Conservation (phyloP, 1,284 basidiomycete genomes). For the Boletellus deceptivus region DNA sequence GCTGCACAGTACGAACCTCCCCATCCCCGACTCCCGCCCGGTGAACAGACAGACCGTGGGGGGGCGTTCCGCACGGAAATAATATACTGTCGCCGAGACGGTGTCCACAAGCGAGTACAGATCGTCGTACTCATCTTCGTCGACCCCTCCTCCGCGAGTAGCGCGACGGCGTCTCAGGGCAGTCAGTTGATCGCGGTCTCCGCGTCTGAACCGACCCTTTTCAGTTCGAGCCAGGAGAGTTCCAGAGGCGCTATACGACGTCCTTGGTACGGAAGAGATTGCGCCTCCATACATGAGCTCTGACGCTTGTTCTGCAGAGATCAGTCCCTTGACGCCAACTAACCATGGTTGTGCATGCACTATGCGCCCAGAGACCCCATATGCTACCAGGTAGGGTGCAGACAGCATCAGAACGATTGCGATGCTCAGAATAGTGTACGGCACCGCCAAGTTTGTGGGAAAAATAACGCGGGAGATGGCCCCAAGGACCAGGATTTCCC, state of each 20-base stretch:
- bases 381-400: conserved; percentile 17
- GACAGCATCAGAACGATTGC: conserved; percentile 18
- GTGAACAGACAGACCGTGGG: conserved; percentile 29
- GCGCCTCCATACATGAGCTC: conserved; percentile 16
- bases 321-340: conserved; percentile 25
- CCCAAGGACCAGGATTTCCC: conserved; percentile 2
- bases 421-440: background rate
- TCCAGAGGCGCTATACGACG: conserved; percentile 22
- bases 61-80: conserved; percentile 23
- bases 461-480: too few relatives aligned
- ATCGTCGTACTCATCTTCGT: background rate
- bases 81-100: conserved; percentile 23
- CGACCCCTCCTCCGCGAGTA: background rate
- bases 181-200: conserved; percentile 13
- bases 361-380: conserved; percentile 24
- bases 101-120: conserved; percentile 31
- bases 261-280: conserved; percentile 12
- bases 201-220: conserved; percentile 15
- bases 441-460: too few relatives aligned
- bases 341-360: conserved; percentile 25
- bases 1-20: conserved; percentile 25
- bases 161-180: background rate
- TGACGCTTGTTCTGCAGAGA: conserved; percentile 26
- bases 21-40: conserved; percentile 23
- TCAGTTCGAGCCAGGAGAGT: conserved; percentile 14